A percentile compares a stretch with the other conserved stretches of the same genome.
These are phyloP conservation scores for Pseudozyma tsukubaensis DNA, from an alignment of 1,284 basidiomycete species.

Conservation along the genomic window DNA sequence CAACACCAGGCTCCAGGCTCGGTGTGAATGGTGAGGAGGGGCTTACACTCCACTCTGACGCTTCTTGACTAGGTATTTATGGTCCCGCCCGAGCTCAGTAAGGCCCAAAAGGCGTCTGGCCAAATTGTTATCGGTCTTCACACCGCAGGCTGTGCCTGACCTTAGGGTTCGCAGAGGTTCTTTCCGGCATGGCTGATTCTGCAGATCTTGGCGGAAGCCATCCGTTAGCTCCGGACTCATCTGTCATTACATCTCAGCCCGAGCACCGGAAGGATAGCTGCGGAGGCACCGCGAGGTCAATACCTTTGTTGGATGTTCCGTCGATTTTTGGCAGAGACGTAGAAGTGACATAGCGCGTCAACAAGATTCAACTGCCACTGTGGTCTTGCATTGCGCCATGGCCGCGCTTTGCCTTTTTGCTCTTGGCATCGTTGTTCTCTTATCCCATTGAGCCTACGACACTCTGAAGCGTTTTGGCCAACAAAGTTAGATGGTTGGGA, in stretches of 20 bases:
- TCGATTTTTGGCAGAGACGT: background rate
- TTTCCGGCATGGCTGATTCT: background rate
- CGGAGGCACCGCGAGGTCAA: too few species aligned
- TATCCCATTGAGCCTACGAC: background rate
- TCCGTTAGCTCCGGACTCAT: background rate
- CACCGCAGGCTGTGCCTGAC: slow-evolving; percentile 6
- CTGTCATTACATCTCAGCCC: background rate
- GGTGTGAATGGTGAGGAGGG: background rate
- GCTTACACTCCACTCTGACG: too few species aligned
- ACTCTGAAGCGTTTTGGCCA: background rate
- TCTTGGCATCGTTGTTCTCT: background rate
- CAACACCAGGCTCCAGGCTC: slow-evolving; percentile 24
- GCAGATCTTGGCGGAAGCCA: background rate
- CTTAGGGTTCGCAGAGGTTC: background rate
- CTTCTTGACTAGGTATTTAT: too few species aligned
- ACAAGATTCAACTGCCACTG: background rate
- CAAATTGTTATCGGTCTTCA: too few species aligned
- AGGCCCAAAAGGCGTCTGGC: too few species aligned
- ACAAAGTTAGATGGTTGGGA: too few species aligned
- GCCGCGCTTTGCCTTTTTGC: background rate
- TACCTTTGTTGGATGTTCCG: background rate
- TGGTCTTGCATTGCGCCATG: background rate
- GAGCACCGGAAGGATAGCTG: background rate
- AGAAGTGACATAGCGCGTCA: slow-evolving; percentile 24
- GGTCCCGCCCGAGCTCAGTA: too few species aligned